These are phyloP conservation scores for Saccharomyces hybrid DNA, from an alignment of 1,139 yeast genomes.

Conservation along the genomic window DNA sequence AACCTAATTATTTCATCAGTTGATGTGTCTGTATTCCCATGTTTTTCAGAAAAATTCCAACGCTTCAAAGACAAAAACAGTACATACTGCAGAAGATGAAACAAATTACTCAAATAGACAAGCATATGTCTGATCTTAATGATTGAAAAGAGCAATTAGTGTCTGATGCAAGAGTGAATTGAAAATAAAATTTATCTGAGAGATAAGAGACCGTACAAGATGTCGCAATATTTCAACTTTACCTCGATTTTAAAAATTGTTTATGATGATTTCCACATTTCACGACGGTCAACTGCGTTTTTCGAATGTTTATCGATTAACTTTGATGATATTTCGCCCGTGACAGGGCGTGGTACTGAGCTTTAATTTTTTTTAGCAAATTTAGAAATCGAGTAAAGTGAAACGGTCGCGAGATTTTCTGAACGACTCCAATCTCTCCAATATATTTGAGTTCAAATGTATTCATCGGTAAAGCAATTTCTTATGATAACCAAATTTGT, in stretches of 20 bases:
- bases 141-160: constrained; percentile 24
- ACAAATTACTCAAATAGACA: constrained; percentile 51
- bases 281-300: constrained; percentile 99
- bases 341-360: constrained; percentile 98
- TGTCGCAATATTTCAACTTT: background rate
- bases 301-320: constrained; percentile 59
- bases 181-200: constrained; percentile 4
- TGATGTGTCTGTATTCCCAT: constrained; percentile 13
- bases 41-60: constrained; percentile 8
- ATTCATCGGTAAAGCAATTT: constrained; percentile 2
- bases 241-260: constrained; percentile 31
- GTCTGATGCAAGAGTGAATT: constrained; percentile 21
- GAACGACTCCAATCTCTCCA: constrained; percentile 7
- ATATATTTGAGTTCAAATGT: constrained; percentile 28
- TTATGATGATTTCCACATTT: constrained; percentile 90
- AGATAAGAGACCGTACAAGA: background rate
- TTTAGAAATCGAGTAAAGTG: constrained; percentile 12
- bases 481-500: background rate
- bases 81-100: constrained; percentile 52
- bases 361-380: constrained; percentile 4
- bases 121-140: constrained; percentile 91
- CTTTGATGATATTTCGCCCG: constrained; percentile 95
- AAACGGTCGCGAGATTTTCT: constrained; percentile 9
- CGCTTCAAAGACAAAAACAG: constrained; percentile 5
- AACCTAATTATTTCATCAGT: constrained; percentile 16